Percentiles rank a stretch among this genome's conserved stretches.
Conservation (phyloP, 2,329 filamentous ascomycete genomes). For the Septoria petroselini region DNA sequence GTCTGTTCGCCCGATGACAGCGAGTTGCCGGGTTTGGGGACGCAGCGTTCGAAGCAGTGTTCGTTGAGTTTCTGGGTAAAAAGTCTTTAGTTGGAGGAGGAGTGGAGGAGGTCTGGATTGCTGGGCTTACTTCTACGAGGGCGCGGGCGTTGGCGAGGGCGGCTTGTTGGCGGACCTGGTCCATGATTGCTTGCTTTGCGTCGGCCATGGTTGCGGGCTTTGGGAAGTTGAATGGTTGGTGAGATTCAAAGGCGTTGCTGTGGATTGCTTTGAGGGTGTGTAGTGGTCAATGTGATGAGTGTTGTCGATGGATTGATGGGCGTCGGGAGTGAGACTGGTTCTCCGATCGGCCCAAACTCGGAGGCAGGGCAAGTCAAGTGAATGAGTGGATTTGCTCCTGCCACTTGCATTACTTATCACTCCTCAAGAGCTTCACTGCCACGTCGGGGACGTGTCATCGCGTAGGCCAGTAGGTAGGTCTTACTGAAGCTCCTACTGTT, state of each 20-base stretch:
- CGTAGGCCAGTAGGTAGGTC: no score
- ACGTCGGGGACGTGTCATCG: no score
- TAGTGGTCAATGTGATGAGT: not conserved
- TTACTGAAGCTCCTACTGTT: no score
- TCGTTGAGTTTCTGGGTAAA: conserved; percentile 58
- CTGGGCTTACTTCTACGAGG: conserved; percentile 47
- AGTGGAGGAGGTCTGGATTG: not conserved
- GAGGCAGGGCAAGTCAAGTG: not conserved
- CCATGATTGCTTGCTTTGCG: conserved; percentile 50
- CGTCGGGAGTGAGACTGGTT: not conserved
- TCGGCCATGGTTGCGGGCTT: conserved; percentile 37
- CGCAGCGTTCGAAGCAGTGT: conserved; percentile 56
- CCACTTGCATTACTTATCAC: no score
- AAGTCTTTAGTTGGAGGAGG: conserved; percentile 33
- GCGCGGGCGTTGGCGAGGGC: conserved; percentile 52
- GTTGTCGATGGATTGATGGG: not conserved
- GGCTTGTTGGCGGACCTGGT: conserved; percentile 53
- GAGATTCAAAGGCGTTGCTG: not conserved
- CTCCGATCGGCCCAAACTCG: not conserved
- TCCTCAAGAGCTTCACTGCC: no score
- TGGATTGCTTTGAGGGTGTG: not conserved
- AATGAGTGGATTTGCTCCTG: not conserved
- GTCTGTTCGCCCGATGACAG: conserved; percentile 50
- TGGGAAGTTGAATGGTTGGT: not conserved
- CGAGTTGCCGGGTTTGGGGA: conserved; percentile 51